phyloP scores from a whole-genome alignment of 805 yeast genomes.

The Candida maris region DNA sequence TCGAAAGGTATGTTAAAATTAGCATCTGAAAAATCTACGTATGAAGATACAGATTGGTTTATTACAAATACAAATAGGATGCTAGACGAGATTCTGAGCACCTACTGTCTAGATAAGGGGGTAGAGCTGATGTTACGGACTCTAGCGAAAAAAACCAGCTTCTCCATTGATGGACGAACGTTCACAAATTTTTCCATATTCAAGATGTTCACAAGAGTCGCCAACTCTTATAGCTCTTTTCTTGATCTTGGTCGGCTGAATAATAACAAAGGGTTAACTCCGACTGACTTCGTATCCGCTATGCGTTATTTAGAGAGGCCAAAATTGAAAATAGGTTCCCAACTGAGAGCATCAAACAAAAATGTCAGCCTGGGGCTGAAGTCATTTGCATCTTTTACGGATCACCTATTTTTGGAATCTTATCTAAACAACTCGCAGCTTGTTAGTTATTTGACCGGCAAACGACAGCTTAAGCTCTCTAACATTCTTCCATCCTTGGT shows the following conservation, averaged over 20 bases:
- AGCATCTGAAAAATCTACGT: constrained; percentile 1
- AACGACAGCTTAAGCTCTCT: constrained; percentile 15
- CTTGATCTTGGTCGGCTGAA: constrained; percentile 14
- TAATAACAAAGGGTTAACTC: constrained; percentile 15
- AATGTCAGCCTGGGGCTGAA: constrained; percentile 27
- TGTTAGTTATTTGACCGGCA: constrained; percentile 35
- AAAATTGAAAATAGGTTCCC: constrained; percentile 18
- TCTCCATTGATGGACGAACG: constrained; percentile 29
- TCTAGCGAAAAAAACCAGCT: constrained; percentile 20
- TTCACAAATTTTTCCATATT: constrained; percentile 23
- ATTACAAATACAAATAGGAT: constrained; percentile 23
- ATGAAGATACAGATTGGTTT: constrained; percentile 18
- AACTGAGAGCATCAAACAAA: constrained; percentile 20
- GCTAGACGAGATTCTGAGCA: constrained; percentile 31
- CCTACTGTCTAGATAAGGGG: constrained; percentile 23
- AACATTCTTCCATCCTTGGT: constrained; percentile 6
- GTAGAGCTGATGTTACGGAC: constrained; percentile 27
- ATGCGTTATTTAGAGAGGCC: constrained; percentile 17
- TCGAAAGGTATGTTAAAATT: constrained; percentile 17
- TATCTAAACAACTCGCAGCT: constrained; percentile 30
- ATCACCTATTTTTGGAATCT: constrained; percentile 23
- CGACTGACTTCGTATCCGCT: constrained; percentile 23
- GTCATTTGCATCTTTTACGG: constrained; percentile 27
- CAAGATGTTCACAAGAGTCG: constrained; percentile 25
- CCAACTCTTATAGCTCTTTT: constrained; percentile 26